Evolutionary conservation across 2,329 filamentous ascomycete genomes (phyloP).

Genomic region (Fusarium musae): DNA sequence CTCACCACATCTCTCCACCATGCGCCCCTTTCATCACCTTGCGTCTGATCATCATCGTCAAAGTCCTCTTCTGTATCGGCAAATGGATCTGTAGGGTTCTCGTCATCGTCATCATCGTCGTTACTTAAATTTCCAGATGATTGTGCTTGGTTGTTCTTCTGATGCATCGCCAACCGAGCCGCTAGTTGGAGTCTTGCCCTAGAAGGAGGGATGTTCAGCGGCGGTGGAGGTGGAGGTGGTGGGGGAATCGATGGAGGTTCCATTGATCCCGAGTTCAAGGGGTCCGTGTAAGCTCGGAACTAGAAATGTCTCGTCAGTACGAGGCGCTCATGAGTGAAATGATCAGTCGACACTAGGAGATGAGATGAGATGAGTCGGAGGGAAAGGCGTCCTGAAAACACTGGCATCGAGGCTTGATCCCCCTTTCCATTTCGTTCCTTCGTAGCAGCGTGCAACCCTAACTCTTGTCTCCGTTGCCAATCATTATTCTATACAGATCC

Average conservation of each 20-base stretch:
- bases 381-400: slow-evolving; percentile 42
- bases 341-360: slow-evolving; percentile 41
- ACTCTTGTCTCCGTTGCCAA: slow-evolving; percentile 38
- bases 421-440: slow-evolving; percentile 46
- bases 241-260: slow-evolving; percentile 69
- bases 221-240: slow-evolving; percentile 75
- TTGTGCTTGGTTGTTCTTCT: slow-evolving; percentile 67
- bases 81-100: slow-evolving; percentile 55
- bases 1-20: slow-evolving; percentile 61
- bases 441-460: slow-evolving; percentile 37
- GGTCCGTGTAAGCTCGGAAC: slow-evolving; percentile 70
- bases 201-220: slow-evolving; percentile 86
- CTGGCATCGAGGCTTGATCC: slow-evolving; percentile 44
- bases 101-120: slow-evolving; percentile 53
- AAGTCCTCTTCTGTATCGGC: slow-evolving; percentile 67
- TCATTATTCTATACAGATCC: slow-evolving; percentile 40
- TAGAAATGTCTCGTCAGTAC: slow-evolving; percentile 47
- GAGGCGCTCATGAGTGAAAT: slow-evolving; percentile 27
- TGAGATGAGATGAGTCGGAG: slow-evolving; percentile 35
- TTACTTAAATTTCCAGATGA: slow-evolving; percentile 57
- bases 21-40: slow-evolving; percentile 51
- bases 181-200: slow-evolving; percentile 90
- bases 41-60: slow-evolving; percentile 57
- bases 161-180: slow-evolving; percentile 82
- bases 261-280: slow-evolving; percentile 61